Base-by-base conservation (phyloP, 1,284 basidiomycete species). In the Calocybe gambosa region DNA sequence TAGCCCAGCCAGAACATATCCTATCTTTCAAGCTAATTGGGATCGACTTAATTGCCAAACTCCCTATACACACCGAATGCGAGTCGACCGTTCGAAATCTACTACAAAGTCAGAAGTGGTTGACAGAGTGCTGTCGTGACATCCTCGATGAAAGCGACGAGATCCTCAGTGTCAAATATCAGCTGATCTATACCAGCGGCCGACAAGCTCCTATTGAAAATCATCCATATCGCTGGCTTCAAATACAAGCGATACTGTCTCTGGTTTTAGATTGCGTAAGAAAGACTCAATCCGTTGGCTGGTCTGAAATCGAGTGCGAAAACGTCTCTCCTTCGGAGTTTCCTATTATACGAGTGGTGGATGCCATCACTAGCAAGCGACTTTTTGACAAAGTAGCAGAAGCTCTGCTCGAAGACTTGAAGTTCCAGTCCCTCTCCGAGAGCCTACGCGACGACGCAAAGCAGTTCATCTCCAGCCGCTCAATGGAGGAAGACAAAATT, bases 111-210 rank as follows among this genome's bases (percentile, higher is more conserved):
- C 64, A 71, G 31, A 47, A 41, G 12, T 74, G 71, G 72, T 51
- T 77, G 0, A 43, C 60, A 25, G 42, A 45, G 0, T 42, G 52
- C 35, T 57, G 64, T 7, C 62, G 73, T 16, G 75, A 78, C 42
- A 61, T 78, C 21, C 51, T 78, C 2, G 77, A 79, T 38, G 75
- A 78, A 51, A 76, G 75, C 50, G 75, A 78, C 44, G 75, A 78
- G 45, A 63, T 79, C 18, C 62, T 78, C 3, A 67, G 70, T 39
- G 67, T 71, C 31, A 64, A 66, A 0, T 78, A 72, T 43, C 75
- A 78, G 36, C 58, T 79, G 3, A 61, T 78, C 0, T 78, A 78
- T 45, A 71, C 75, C 0, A 57, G 70, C 23, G 73, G 72, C n/a
- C 38, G 56, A 3, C 71, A 73, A 39, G 47, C 45, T 25, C 57